Evolutionary conservation across 202 grass and related monocot species (phyloP).

Genomic region (Panicum virgatum): DNA sequence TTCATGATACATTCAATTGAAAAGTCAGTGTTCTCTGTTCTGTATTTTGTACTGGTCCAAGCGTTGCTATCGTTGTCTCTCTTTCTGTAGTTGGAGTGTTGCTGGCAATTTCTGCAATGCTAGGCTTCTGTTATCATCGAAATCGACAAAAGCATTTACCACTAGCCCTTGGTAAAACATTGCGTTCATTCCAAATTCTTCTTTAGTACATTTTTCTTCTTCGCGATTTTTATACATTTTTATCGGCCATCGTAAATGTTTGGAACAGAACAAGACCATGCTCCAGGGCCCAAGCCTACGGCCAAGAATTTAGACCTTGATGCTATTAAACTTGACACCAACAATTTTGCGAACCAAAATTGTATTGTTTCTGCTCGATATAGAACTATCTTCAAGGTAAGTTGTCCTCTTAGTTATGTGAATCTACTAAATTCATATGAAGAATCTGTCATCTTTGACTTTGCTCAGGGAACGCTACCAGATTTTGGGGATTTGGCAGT

Average conservation of each 20-base stretch:
- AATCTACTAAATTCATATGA: background rate
- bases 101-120: background rate
- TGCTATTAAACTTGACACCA: conserved; percentile 32
- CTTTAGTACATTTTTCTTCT: background rate
- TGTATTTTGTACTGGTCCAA: background rate
- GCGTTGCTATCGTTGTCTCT: background rate
- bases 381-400: conserved; percentile 51
- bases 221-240: background rate
- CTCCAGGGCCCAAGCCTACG: background rate
- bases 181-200: background rate
- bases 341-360: conserved; percentile 27
- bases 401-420: background rate
- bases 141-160: background rate
- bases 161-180: background rate
- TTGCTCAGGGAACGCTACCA: conserved; percentile 31
- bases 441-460: background rate
- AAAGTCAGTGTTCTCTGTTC: too few relatives aligned
- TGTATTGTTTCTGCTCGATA: conserved; percentile 31
- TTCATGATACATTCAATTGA: too few relatives aligned
- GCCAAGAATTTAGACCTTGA: conserved; percentile 23
- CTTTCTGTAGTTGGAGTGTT: background rate
- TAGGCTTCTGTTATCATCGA: background rate
- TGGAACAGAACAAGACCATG: background rate
- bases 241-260: background rate
- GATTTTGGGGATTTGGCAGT: conserved; percentile 28